phyloP scores from a whole-genome alignment of 371 early-diverging fungal species.

The Mortierella sp. region DNA sequence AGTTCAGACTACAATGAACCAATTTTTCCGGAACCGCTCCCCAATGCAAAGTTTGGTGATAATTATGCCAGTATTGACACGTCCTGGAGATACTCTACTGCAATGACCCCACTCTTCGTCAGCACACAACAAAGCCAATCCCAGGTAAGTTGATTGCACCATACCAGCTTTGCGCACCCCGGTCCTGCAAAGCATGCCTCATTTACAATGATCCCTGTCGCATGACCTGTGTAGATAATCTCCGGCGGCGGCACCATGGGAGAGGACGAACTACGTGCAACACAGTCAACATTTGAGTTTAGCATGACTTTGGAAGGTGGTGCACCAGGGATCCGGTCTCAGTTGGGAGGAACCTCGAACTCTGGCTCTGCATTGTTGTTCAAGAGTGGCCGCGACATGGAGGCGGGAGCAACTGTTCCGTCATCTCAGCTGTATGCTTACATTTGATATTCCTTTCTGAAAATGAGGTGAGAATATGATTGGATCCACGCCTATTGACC shows the following conservation, averaged over 20 bases:
- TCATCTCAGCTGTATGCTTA: constrained; percentile 15
- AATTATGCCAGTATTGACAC: constrained; percentile 65
- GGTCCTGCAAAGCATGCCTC: background rate
- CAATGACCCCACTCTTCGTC: constrained; percentile 80
- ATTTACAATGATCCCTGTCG: background rate
- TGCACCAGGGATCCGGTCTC: constrained; percentile 37
- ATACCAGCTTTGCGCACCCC: background rate
- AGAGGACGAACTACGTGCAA: constrained; percentile 59
- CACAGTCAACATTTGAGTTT: constrained; percentile 65
- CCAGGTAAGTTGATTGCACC: constrained; percentile 13
- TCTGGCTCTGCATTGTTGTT: constrained; percentile 40
- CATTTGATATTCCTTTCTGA: background rate
- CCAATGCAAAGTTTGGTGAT: constrained; percentile 68
- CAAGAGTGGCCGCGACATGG: constrained; percentile 13
- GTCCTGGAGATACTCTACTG: constrained; percentile 65
- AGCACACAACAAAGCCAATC: constrained; percentile 59
- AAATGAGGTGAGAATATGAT: too few relatives aligned
- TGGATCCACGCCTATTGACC: too few relatives aligned
- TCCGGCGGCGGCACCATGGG: constrained; percentile 14
- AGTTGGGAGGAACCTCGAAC: constrained; percentile 30
- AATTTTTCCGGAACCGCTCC: constrained; percentile 70
- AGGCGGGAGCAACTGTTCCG: background rate
- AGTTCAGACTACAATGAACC: constrained; percentile 67
- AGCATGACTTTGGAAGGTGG: constrained; percentile 58
- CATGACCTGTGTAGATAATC: constrained; percentile 8